These are phyloP conservation scores for Collybiopsis confluens DNA, from an alignment of 768 basidiomycete genomes.

Conservation along the genomic window DNA sequence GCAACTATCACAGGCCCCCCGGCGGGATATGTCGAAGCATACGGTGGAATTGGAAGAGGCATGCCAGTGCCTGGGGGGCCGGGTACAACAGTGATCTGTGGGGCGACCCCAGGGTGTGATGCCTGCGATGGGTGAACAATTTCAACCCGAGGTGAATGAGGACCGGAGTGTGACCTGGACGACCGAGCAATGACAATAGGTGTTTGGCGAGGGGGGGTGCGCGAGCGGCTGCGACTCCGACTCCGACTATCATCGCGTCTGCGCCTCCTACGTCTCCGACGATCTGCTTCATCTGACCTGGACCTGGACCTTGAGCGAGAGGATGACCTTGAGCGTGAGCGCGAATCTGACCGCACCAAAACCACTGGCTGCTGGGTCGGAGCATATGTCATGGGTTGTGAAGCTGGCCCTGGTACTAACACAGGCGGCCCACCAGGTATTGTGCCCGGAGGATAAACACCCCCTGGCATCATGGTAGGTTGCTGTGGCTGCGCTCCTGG, in stretches of 20 bases:
- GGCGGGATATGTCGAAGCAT: neutral
- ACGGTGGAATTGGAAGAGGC: neutral
- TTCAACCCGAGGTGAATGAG: constrained; percentile 5
- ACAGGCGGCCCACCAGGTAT: constrained; percentile 3
- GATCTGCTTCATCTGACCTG: neutral
- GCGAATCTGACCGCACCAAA: neutral
- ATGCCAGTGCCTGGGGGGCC: neutral
- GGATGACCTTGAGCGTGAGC: neutral
- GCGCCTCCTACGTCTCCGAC: too few relatives aligned
- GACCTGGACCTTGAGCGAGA: neutral
- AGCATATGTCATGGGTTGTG: neutral
- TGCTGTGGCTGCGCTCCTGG: constrained; percentile 21
- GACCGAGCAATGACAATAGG: constrained; percentile 5
- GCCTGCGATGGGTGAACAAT: neutral
- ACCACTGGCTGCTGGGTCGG: constrained; percentile 3
- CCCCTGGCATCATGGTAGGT: constrained; percentile 1
- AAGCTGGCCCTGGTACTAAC: neutral
- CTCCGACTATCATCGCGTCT: neutral
- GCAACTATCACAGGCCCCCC: neutral
- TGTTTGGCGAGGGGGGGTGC: constrained; percentile 1
- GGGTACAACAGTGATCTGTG: neutral
- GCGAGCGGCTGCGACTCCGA: neutral
- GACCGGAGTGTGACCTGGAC: constrained; percentile 10
- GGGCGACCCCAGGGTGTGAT: neutral
- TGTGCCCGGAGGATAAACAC: neutral